These are phyloP conservation scores for Beauveria sp. DNA, from an alignment of 2,329 filamentous ascomycete genomes.

Conservation along the genomic window DNA sequence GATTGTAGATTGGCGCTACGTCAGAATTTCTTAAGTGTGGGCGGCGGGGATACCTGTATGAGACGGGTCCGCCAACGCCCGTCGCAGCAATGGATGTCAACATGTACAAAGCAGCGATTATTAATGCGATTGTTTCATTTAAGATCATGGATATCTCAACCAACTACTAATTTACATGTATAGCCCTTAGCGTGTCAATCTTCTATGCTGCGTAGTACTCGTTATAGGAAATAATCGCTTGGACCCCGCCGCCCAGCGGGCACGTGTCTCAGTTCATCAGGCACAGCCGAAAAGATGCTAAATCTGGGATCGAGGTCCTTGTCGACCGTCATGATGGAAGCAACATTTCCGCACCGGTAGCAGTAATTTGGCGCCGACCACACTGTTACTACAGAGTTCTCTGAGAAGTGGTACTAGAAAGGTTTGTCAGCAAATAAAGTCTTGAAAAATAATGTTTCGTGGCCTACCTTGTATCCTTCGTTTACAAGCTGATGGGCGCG, in stretches of 20 bases:
- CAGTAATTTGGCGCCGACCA: slow-evolving; percentile 98
- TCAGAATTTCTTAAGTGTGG: slow-evolving; percentile 12
- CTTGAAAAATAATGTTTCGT: not conserved
- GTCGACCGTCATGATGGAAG: slow-evolving; percentile 89
- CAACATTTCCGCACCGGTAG: slow-evolving; percentile 92
- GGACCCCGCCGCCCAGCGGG: slow-evolving; percentile 62
- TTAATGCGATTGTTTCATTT: slow-evolving; percentile 17
- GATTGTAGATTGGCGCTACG: slow-evolving; percentile 9
- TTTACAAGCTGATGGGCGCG: slow-evolving; percentile 98
- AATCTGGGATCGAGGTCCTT: slow-evolving; percentile 84
- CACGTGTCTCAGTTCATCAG: slow-evolving; percentile 73
- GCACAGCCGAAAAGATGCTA: slow-evolving; percentile 85
- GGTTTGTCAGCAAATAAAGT: not conserved
- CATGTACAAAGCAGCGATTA: not conserved
- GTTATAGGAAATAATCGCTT: slow-evolving; percentile 62
- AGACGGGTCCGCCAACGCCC: not conserved
- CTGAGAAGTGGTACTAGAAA: slow-evolving; percentile 76
- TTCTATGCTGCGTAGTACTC: slow-evolving; percentile 13
- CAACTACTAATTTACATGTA: slow-evolving; percentile 35
- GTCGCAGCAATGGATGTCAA: not conserved
- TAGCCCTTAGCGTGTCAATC: slow-evolving; percentile 17
- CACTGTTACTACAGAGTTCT: slow-evolving; percentile 93
- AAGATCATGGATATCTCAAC: slow-evolving; percentile 34
- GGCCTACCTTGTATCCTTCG: slow-evolving; percentile 83
- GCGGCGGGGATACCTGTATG: not conserved